A percentile compares a stretch with the other conserved stretches of the same genome.
Evolutionary conservation across 2,329 filamentous ascomycete species (phyloP).

Genomic region (Pseudogymnoascus sp.): DNA sequence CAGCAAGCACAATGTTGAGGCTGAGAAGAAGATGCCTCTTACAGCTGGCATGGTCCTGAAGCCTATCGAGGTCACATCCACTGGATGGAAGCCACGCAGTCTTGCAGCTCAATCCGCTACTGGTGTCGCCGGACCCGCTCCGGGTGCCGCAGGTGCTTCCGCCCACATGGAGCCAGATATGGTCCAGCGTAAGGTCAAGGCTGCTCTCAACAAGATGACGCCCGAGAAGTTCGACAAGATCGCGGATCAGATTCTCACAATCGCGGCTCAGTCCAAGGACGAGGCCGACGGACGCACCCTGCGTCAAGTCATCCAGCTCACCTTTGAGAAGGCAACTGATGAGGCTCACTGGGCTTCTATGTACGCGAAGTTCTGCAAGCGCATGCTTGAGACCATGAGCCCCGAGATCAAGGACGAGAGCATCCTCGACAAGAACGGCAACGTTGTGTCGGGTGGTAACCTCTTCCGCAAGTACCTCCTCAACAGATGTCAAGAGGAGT

Average conservation of each 20-base stretch:
- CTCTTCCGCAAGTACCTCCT: constrained; percentile 98
- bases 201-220: constrained; percentile 98
- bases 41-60: constrained; percentile 76
- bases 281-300: constrained; percentile 90
- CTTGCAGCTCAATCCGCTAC: constrained; percentile 39
- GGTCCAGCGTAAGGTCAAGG: constrained; percentile 98
- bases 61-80: constrained; percentile 61
- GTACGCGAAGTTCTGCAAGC: constrained; percentile 98
- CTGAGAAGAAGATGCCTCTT: constrained; percentile 83
- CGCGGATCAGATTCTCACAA: constrained; percentile 81
- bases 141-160: constrained; percentile 36
- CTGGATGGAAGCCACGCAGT: constrained; percentile 84
- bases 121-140: constrained; percentile 32
- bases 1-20: constrained; percentile 52
- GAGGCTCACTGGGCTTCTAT: constrained; percentile 98
- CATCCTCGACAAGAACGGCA: constrained; percentile 81
- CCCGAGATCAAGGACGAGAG: constrained; percentile 90
- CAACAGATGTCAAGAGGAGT: constrained; percentile 97
- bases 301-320: constrained; percentile 95
- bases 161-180: constrained; percentile 75
- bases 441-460: constrained; percentile 82
- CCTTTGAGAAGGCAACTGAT: constrained; percentile 97
- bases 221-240: constrained; percentile 98
- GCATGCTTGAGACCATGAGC: constrained; percentile 94
- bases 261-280: constrained; percentile 90